phyloP scores from a whole-genome alignment of 1,284 basidiomycete species.

The Trichosporon sp. region DNA sequence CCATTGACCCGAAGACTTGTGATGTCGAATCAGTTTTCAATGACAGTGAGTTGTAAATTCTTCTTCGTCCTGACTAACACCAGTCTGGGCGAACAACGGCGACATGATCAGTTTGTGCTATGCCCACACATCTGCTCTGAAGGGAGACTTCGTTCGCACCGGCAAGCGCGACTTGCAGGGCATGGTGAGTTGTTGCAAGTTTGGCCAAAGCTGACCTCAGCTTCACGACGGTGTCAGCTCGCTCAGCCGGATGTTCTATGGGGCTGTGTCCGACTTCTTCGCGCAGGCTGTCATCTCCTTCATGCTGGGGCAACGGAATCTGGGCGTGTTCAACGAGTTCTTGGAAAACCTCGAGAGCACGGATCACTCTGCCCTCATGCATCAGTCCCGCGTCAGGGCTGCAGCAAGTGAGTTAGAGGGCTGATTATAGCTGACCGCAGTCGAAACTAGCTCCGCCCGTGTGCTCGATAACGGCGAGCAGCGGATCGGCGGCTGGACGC shows the following conservation, averaged over 20 bases:
- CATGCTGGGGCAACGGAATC: conserved; percentile 77
- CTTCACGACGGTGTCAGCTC: conserved; percentile 86
- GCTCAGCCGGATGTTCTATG: conserved; percentile 67
- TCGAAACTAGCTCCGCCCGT: conserved; percentile 79
- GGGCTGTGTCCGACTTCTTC: conserved; percentile 86
- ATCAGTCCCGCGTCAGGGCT: conserved; percentile 80
- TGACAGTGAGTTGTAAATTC: conserved; percentile 63
- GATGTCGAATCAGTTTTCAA: conserved; percentile 82
- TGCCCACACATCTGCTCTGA: conserved; percentile 64
- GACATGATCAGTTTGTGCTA: conserved; percentile 61
- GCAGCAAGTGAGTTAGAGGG: conserved; percentile 66
- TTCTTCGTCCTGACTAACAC: conserved; percentile 13
- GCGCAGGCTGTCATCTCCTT: conserved; percentile 92
- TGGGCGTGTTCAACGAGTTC: conserved; percentile 88
- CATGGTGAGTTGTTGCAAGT: conserved; percentile 62
- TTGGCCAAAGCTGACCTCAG: conserved; percentile 28
- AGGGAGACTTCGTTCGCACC: conserved; percentile 96
- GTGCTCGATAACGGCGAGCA: conserved; percentile 80
- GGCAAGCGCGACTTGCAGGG: conserved; percentile 90
- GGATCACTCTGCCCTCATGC: conserved; percentile 84
- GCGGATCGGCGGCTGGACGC: conserved; percentile 83
- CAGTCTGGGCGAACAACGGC: conserved; percentile 76
- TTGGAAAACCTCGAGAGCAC: conserved; percentile 79
- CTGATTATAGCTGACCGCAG: conserved; percentile 40
- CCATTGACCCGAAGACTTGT: conserved; percentile 39